Percentiles rank a stretch among this genome's conserved stretches.
phyloP scores from a whole-genome alignment of 1,139 yeast species.

The Kodamaea sp. region DNA sequence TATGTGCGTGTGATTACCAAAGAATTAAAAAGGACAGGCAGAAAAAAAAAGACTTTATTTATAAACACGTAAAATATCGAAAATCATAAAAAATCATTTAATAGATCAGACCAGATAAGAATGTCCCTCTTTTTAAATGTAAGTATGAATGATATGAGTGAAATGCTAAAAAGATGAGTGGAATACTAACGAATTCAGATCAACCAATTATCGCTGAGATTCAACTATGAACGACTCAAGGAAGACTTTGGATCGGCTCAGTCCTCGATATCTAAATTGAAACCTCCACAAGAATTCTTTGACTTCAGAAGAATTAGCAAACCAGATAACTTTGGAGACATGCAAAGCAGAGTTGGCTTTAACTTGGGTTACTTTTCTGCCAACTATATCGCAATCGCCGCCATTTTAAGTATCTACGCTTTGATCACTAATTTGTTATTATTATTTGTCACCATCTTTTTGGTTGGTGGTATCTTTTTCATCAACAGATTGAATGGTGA shows the following conservation, averaged over 20 bases:
- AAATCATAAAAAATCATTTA: too few species aligned
- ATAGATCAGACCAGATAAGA: background rate
- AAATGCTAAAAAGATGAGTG: slow-evolving; percentile 9
- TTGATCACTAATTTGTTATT: slow-evolving; percentile 80
- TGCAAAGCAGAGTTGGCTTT: slow-evolving; percentile 82
- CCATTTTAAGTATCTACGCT: slow-evolving; percentile 53
- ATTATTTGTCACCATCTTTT: slow-evolving; percentile 72
- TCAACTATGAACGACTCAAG: slow-evolving; percentile 22
- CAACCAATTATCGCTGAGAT: slow-evolving; percentile 19
- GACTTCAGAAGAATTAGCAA: slow-evolving; percentile 86
- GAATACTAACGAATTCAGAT: slow-evolving; percentile 11
- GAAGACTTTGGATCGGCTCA: slow-evolving; percentile 34
- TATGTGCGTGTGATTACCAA: too few species aligned
- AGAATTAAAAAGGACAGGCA: too few species aligned
- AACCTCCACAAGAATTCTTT: slow-evolving; percentile 90
- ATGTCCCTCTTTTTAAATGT: slow-evolving; percentile 11
- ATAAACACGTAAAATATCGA: too few species aligned
- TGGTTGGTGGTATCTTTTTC: slow-evolving; percentile 69
- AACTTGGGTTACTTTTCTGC: slow-evolving; percentile 85
- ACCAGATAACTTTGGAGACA: slow-evolving; percentile 85
- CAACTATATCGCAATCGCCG: slow-evolving; percentile 75
- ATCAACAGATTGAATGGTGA: slow-evolving; percentile 77
- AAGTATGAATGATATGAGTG: slow-evolving; percentile 5
- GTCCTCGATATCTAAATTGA: slow-evolving; percentile 64
- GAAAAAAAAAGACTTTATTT: too few species aligned